Base-by-base conservation (phyloP, 129 eudicot species). In the Sambucus nigra region DNA sequence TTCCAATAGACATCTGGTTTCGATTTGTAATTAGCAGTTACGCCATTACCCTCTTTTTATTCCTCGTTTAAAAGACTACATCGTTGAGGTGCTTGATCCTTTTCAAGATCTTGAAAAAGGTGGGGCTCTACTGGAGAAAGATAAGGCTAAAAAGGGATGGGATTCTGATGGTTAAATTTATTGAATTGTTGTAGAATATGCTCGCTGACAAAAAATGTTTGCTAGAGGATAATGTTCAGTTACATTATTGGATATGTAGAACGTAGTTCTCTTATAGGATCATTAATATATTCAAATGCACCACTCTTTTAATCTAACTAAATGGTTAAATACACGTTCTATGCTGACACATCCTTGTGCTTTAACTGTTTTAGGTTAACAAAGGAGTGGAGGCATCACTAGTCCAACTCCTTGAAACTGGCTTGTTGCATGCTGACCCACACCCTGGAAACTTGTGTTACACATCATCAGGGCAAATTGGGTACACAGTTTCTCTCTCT, bases 381-480 rank as follows among this genome's bases (percentile, higher is more conserved):
- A 92, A 86, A 80, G 99, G 99, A 67, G 99, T 82, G 57, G 91
- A 86, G 69, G 94, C 99, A 65, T 63, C 95, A 55, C 59, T 92
- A 26, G 65, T 92, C 67, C 99, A 92, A 74, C 99, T 92, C 54
- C 79, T 92, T 55, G 99, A 92, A 67, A 92, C 99, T 67, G 99
- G 99, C 32, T 59, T 86, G 35, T 55, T 92, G 71, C 99, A 86
- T 80, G 99, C 95, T 65, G 99, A 92, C 70, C 94, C 99, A 51
- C 99, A 92, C 70, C 95, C 99, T 64, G 96, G 94, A 69, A 92
- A 92, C 63, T 56, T 92, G 70, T 82, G 84, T 18, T 92, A 92
- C 72, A 60, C 73, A 65, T 73, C 95, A 57, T 63, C 95, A 38
- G 95, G 94, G 49, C 82, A 86, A 73, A 79, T 92, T 56, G 99